Evolutionary conservation across 164 flowering plant genomes (phyloP), one percentile per base, ranked within the genome.

Genomic region (Vitis rupestris): DNA sequence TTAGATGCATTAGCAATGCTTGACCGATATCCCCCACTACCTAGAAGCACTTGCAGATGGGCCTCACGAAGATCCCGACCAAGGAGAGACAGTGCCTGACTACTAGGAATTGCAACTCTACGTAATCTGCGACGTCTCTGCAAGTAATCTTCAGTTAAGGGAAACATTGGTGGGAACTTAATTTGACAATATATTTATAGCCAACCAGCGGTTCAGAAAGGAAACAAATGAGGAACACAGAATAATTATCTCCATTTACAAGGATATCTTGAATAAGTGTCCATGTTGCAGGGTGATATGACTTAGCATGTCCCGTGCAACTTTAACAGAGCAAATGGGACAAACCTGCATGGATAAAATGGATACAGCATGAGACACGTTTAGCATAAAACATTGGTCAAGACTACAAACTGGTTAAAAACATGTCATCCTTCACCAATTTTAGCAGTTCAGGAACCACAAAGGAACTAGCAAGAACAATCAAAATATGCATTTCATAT

Each of bases 11-110:
- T 82, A 44, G 83, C 67, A 73, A 52, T 81, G 76, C 67, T 85
- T 67, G 96, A 82, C 49, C 89, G 84, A 72, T 71, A 82, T 69
- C 90, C 90, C 59, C 91, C 78, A 72, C 96, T 88, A 15, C 98
- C 97, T 29, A 93, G 71, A 75, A 93, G 91, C 55, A 87, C 90
- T 79, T 89, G 93, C 55, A 93, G 78, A 81, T 93, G 97, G 72
- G 97, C 93, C 83, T 93, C 98, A 10, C 94, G 89, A 69, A 93
- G 91, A 76, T 93, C 98, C 63, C 94, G 85, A 16, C 94, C 89
- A 59, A 93, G 78, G 17, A 88, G 82, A 16, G 97, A 88, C 65
- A 89, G 70, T 50, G 94, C 82, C 72, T 89, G 94, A 77, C 87
- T 87, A 72, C 78, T 90, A 23, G 96, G 94, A 72, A 89, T 68